These are phyloP conservation scores for Naganishia randhawae DNA, from an alignment of 768 basidiomycete genomes.

Conservation along the genomic window DNA sequence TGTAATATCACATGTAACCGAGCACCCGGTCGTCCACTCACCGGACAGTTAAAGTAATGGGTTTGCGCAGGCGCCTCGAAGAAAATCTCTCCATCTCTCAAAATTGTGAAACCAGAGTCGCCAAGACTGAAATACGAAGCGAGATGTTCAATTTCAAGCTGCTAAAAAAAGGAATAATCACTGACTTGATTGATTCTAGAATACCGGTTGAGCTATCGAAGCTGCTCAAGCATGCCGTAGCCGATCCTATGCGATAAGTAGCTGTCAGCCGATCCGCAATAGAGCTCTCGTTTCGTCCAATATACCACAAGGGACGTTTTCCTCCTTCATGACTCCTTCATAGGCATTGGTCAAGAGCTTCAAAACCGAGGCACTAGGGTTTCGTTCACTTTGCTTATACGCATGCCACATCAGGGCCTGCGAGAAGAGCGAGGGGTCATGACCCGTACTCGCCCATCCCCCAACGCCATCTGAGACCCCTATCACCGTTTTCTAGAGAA, in stretches of 20 bases:
- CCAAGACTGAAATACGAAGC: slow-evolving; percentile 39
- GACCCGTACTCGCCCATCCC: slow-evolving; percentile 77
- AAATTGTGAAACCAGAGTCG: slow-evolving; percentile 48
- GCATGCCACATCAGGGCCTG: slow-evolving; percentile 83
- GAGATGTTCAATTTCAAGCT: neutral
- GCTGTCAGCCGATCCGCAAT: no score
- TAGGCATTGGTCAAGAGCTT: slow-evolving; percentile 43
- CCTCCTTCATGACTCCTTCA: slow-evolving; percentile 39
- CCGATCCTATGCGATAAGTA: slow-evolving; percentile 25
- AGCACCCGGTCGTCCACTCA: slow-evolving; percentile 23
- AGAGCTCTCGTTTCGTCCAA: slow-evolving; percentile 19
- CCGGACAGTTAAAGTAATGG: slow-evolving; percentile 50
- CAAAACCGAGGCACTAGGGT: slow-evolving; percentile 30
- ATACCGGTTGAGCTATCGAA: slow-evolving; percentile 32
- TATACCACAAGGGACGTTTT: slow-evolving; percentile 42
- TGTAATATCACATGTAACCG: no score
- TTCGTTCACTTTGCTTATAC: slow-evolving; percentile 27
- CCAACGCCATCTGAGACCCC: slow-evolving; percentile 92
- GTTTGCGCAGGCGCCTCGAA: slow-evolving; percentile 42
- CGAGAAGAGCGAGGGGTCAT: slow-evolving; percentile 84
- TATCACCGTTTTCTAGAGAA: slow-evolving; percentile 51
- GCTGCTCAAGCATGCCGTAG: slow-evolving; percentile 31
- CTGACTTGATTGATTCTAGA: slow-evolving; percentile 53
- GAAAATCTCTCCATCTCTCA: slow-evolving; percentile 40
- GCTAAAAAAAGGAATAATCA: neutral